Base-by-base conservation (phyloP, 306 rosid species). In the Astragalus membranaceus region DNA sequence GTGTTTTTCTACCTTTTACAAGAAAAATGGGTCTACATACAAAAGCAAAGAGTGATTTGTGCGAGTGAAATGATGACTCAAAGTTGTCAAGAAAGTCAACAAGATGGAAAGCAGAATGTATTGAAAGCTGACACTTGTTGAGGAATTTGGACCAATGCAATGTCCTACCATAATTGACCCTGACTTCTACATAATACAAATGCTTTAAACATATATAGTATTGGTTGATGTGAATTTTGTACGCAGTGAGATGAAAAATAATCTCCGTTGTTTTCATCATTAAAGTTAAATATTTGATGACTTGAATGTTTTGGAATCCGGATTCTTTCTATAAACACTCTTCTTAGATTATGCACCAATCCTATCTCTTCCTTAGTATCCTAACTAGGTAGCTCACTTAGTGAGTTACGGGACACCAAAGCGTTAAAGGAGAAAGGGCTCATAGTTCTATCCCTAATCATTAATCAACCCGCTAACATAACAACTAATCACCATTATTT, bases 1-100 rank as follows among this genome's bases (percentile, higher is more conserved):
- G 80, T 85, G 42, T 78, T 92, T 63, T 69, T 85, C 78, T 92
- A 92, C 83, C 96, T 92, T n/a, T 78, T 90, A 50, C 98, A 92
- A 88, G 96, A 92, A 78, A 92, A 88, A 78, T 85, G 93, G 95
- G 65, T 49, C 46, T 84, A 90, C 72, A 90, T 88, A 39, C 81
- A 84, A 42, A 86, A 79, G 14, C 90, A 86, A 84, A 84, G 90
- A 70, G 83, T 80, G 49, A 64, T 30, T 77, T 78, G 88, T 79
- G 85, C 80, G 43, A 69, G 42, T 52, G 88, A 83, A 42, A 74
- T 65, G 12, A 15, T 52, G 46, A 59, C 51, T 46, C 67, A 74
- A 4, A 75, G 43, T 57, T 58, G 69, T 67, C 74, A 78, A 77
- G 68, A 63, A 39, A 60, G 20, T 39, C 42, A 43, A 51, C 63